These are phyloP conservation scores for Coemansia sp. DNA, from an alignment of 192 early-diverging fungal genomes.

Conservation along the genomic window DNA sequence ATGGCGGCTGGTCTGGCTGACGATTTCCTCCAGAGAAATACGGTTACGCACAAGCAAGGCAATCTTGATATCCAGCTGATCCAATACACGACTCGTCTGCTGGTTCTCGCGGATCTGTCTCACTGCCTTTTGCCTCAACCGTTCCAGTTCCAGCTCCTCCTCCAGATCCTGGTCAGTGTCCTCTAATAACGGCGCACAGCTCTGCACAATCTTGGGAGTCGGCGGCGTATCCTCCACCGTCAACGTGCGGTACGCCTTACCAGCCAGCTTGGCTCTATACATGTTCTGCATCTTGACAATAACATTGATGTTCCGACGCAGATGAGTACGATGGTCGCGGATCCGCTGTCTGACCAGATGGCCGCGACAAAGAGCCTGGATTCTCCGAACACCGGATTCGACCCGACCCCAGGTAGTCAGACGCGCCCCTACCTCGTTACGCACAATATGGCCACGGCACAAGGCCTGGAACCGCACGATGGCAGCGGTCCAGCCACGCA, in stretches of 20 bases:
- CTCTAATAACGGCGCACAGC: constrained; percentile 86
- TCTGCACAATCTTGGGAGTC: constrained; percentile 73
- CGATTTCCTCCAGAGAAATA: constrained; percentile 93
- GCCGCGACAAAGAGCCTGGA: constrained; percentile 70
- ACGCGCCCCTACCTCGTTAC: constrained; percentile 36
- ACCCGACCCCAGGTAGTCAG: constrained; percentile 38
- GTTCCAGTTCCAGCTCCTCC: constrained; percentile 86
- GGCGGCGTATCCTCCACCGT: constrained; percentile 77
- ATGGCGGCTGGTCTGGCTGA: constrained; percentile 58
- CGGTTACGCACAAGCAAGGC: constrained; percentile 93
- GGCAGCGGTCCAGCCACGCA: constrained; percentile 53
- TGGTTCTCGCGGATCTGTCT: constrained; percentile 88
- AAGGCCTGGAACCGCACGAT: constrained; percentile 52
- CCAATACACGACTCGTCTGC: constrained; percentile 72
- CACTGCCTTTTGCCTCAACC: constrained; percentile 82
- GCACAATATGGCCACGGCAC: constrained; percentile 47
- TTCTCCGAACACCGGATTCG: constrained; percentile 28
- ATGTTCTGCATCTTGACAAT: constrained; percentile 74
- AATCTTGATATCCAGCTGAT: constrained; percentile 94
- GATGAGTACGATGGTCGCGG: constrained; percentile 59
- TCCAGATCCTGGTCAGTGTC: constrained; percentile 92
- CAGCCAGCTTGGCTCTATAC: constrained; percentile 66
- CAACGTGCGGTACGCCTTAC: constrained; percentile 69
- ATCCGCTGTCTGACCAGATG: constrained; percentile 64
- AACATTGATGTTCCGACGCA: constrained; percentile 64